Conservation (phyloP, 768 basidiomycete genomes). For the Rhodotorula diobovata region DNA sequence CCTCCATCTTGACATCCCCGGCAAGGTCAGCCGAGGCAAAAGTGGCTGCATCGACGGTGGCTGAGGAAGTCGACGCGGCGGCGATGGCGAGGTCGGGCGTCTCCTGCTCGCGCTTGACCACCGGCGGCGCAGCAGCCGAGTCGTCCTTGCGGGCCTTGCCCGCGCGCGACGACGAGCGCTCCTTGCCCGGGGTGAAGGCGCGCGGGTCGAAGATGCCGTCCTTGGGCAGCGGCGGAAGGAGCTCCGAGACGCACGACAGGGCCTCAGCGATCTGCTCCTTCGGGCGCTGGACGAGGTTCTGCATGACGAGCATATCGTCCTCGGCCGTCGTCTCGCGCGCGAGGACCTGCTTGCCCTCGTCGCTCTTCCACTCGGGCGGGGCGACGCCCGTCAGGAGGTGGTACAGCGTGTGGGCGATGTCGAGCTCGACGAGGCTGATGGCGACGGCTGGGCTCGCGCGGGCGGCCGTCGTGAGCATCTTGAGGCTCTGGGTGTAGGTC, state of each 20-base stretch:
- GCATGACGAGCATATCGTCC: slow-evolving; percentile 96
- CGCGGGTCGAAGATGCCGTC: slow-evolving; percentile 89
- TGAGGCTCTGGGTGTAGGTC: slow-evolving; percentile 81
- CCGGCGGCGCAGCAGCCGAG: not conserved
- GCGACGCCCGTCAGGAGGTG: slow-evolving; percentile 92
- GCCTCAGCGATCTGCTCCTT: slow-evolving; percentile 98
- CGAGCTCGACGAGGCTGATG: slow-evolving; percentile 78
- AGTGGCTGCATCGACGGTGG: not conserved
- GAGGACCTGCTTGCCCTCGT: slow-evolving; percentile 33
- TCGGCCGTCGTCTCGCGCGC: slow-evolving; percentile 50
- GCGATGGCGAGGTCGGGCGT: slow-evolving; percentile 16
- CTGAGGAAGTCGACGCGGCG: not conserved
- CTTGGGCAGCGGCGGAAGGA: slow-evolving; percentile 88
- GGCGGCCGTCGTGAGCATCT: slow-evolving; percentile 80
- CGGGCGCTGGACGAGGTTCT: slow-evolving; percentile 89
- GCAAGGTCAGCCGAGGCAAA: not conserved
- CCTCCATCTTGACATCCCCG: slow-evolving; percentile 34
- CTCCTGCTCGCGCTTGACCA: slow-evolving; percentile 40
- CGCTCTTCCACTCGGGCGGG: slow-evolving; percentile 56
- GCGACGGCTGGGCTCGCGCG: slow-evolving; percentile 83
- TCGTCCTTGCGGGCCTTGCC: slow-evolving; percentile 8
- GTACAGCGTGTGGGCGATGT: slow-evolving; percentile 85
- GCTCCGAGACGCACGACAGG: slow-evolving; percentile 77
- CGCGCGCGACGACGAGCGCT: slow-evolving; percentile 18
- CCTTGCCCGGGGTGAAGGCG: slow-evolving; percentile 33